phyloP scores from a whole-genome alignment of 306 rosid species.

The Rosa rugosa region DNA sequence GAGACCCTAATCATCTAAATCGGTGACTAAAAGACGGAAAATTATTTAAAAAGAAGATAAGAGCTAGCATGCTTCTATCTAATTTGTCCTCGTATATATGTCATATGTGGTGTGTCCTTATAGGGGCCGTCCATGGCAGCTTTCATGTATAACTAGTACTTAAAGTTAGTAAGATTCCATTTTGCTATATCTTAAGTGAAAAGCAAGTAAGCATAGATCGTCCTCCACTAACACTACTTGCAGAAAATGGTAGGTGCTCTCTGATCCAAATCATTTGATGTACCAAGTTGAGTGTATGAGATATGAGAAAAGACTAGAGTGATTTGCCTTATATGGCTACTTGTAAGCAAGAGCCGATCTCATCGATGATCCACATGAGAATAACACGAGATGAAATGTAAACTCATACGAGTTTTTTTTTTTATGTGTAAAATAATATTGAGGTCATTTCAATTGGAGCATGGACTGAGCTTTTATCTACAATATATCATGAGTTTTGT shows the following conservation, averaged over 20 bases:
- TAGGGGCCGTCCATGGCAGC: constrained; percentile 2
- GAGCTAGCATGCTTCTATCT: background rate
- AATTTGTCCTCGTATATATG: background rate
- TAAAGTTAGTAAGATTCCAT: background rate
- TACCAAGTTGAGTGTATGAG: background rate
- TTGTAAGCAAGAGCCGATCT: background rate
- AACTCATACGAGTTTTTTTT: too few species aligned
- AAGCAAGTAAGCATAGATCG: background rate
- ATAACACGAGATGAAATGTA: background rate
- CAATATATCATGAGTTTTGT: background rate
- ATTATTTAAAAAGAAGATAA: background rate
- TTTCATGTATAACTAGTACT: background rate
- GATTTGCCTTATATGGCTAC: background rate
- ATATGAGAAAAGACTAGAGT: background rate
- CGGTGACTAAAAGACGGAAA: background rate
- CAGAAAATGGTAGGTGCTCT: background rate
- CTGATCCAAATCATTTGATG: background rate
- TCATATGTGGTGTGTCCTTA: background rate
- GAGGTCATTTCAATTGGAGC: too few species aligned
- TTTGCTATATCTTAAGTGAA: background rate
- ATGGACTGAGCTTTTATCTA: too few species aligned
- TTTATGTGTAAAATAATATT: too few species aligned
- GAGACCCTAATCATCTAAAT: background rate
- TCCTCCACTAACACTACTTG: background rate
- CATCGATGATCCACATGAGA: background rate